phyloP scores from a whole-genome alignment of 305 asterid genomes.

The Fraxinus nigra region DNA sequence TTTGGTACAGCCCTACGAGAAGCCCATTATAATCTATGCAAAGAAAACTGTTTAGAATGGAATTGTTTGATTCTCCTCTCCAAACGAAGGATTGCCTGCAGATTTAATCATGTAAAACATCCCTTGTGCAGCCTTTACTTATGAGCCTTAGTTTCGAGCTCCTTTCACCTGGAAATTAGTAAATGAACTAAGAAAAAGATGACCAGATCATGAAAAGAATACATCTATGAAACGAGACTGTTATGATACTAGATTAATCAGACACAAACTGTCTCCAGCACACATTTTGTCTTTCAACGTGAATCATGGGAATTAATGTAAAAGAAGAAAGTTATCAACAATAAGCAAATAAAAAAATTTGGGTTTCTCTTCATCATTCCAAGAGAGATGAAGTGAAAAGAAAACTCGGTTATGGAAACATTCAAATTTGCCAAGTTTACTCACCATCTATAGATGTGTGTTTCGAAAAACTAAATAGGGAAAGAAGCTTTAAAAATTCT shows the following conservation, averaged over 20 bases:
- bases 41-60: neutral
- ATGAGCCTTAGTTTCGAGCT: conserved; percentile 25
- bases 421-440: neutral
- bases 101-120: neutral
- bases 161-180: conserved; percentile 42
- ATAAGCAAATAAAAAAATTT: neutral
- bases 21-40: neutral
- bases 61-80: neutral
- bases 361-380: neutral
- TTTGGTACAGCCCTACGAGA: neutral
- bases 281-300: conserved; percentile 10
- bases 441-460: neutral
- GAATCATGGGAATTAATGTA: neutral
- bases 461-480: neutral
- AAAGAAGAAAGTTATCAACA: neutral
- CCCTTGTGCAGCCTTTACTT: conserved; percentile 21
- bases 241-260: neutral
- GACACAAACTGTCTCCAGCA: conserved; percentile 10
- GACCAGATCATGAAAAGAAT: neutral
- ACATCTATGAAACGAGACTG: neutral
- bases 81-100: neutral
- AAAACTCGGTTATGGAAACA: neutral
- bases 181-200: neutral
- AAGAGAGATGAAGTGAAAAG: neutral
- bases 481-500: neutral